These are phyloP conservation scores for Pseudofabraea citricarpa DNA, from an alignment of 2,329 filamentous ascomycete species.

Conservation along the genomic window DNA sequence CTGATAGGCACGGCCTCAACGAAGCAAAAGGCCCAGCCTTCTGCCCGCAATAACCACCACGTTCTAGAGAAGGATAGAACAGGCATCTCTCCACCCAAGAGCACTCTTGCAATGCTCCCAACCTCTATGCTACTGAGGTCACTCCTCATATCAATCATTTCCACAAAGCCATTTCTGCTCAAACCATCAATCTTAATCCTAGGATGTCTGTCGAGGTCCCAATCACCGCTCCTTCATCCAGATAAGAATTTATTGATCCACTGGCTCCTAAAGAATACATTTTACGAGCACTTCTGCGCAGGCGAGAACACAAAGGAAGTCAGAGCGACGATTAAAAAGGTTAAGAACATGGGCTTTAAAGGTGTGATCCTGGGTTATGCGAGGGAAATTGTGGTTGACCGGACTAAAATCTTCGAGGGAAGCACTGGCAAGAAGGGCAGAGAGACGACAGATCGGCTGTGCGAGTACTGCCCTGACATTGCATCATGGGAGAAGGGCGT, in stretches of 20 bases:
- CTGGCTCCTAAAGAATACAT: conserved; percentile 67
- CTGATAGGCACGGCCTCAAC: too few relatives aligned
- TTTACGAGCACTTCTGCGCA: conserved; percentile 85
- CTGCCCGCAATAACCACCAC: too few relatives aligned
- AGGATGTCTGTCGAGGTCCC: neutral
- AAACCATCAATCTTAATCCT: neutral
- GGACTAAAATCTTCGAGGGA: neutral
- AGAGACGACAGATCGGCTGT: too few relatives aligned
- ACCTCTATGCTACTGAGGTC: neutral
- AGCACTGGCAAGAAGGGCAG: neutral
- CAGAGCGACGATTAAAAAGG: conserved; percentile 50
- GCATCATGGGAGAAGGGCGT: conserved; percentile 43
- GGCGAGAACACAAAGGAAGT: conserved; percentile 69
- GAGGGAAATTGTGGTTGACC: conserved; percentile 42
- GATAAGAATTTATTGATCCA: conserved; percentile 68
- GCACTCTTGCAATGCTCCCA: neutral
- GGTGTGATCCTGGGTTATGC: conserved; percentile 81
- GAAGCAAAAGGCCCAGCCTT: too few relatives aligned
- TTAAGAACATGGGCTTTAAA: conserved; percentile 74
- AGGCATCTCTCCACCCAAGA: neutral
- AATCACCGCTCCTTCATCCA: conserved; percentile 30
- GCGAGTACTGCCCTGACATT: neutral
- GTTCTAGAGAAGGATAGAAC: neutral
- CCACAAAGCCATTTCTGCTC: neutral
- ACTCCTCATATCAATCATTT: neutral